These are phyloP conservation scores for Vanrija sp. DNA, from an alignment of 1,284 basidiomycete genomes.

Conservation along the genomic window DNA sequence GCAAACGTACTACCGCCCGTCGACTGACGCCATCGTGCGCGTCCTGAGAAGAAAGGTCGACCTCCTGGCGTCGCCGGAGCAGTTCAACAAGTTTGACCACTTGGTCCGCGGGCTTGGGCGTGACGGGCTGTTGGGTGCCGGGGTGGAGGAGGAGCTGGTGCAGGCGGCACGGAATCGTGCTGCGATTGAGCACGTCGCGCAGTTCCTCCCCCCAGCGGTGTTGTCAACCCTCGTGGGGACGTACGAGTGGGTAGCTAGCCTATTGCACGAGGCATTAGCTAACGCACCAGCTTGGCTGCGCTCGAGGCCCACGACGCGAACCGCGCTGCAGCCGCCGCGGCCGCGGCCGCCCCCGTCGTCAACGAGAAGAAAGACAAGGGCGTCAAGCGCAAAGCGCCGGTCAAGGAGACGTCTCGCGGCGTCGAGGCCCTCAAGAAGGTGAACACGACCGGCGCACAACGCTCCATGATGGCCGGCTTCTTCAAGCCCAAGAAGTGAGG, in stretches of 20 bases:
- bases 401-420: slow-evolving; percentile 24
- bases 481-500: slow-evolving; percentile 38
- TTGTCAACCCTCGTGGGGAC: slow-evolving; percentile 2
- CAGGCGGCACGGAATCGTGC: slow-evolving; percentile 27
- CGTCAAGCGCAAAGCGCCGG: slow-evolving; percentile 28
- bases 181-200: slow-evolving; percentile 30
- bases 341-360: slow-evolving; percentile 20
- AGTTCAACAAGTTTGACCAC: slow-evolving; percentile 41
- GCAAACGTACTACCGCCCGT: slow-evolving; percentile 35
- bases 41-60: slow-evolving; percentile 33
- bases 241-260: slow-evolving; percentile 26
- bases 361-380: slow-evolving; percentile 17
- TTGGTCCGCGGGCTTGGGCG: slow-evolving; percentile 30
- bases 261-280: not conserved
- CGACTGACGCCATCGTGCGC: slow-evolving; percentile 15
- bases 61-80: slow-evolving; percentile 22
- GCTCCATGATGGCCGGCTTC: slow-evolving; percentile 42
- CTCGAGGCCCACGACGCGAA: slow-evolving; percentile 30
- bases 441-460: slow-evolving; percentile 28
- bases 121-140: slow-evolving; percentile 31
- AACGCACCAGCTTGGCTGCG: slow-evolving; percentile 21
- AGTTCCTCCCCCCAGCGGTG: slow-evolving; percentile 27
- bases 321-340: slow-evolving; percentile 27
- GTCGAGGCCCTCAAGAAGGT: slow-evolving; percentile 46
- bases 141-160: slow-evolving; percentile 18